Base-by-base conservation (phyloP, 108 stramenopile genomes). In the Skeletonema menzelii region DNA sequence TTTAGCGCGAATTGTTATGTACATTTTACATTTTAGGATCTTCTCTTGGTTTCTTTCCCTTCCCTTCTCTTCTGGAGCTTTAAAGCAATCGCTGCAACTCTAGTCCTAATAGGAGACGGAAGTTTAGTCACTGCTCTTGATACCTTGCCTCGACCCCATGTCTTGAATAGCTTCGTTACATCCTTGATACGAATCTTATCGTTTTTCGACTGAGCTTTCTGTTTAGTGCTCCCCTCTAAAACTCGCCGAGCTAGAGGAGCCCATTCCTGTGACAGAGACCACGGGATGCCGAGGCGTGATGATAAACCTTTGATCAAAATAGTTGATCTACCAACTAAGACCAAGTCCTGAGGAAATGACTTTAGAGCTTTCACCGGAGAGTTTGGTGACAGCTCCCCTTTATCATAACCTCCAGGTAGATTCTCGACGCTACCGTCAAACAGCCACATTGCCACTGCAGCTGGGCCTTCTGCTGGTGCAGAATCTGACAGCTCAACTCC, bases 301-400 rank as follows among this genome's bases (percentile, higher is more conserved):
- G 95, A 95, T 27, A 95, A 62, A 44, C 95, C 91, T 86, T 97
- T 98, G 70, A 98, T 95, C 49, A 98, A 82, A 63, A 98, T 97
- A 13, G 91, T 90, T 8, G 92, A 87, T 30, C 97, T 80, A 3
- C 96, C 97, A 28, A 97, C 93, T 49, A 98, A 76, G 8, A 98
- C 97, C 64, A 98, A 70, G 56, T 98, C 97, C 44, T 96, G 96
- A 24, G 97, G 97, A 59, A 98, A 98, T 12, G 84, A 85, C 63
- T 92, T 88, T 26, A 98, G 76, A 63, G 93, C 92, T 72, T 91
- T 95, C 55, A 97, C 88, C 0, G 97, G 97, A 0, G 95, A 92
- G 53, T 95, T 92, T 19, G 93, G 91, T 37, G 83, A 85, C 10
- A 97, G 77, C 59, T 97, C 96, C 7, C 88, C 91, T 65, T 74